Evolutionary conservation across 169 alveolate species (phyloP), one percentile per base, ranked within the genome.

Genomic region (Plasmodium fragile): DNA sequence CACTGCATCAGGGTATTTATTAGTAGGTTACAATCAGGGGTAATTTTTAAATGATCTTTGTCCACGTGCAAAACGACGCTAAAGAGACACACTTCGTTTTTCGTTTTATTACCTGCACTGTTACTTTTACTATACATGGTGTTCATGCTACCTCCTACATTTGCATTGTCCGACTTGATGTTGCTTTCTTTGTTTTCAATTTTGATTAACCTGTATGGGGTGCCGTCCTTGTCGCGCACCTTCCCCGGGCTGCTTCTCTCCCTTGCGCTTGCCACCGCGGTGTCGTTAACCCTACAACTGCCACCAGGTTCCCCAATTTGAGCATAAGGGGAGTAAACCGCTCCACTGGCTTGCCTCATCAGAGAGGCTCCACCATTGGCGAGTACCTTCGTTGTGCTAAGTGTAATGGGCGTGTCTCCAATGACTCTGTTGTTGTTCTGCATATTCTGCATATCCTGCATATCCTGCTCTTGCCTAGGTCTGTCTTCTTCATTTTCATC

Each of bases 71-170:
- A n/a, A 7, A 39, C 52, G 4, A 85, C 79, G 22, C 69, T 85
- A 32, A 85, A 85, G 0, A 85, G 84, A 6, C 84, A 77, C 28
- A 85, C 70, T 10, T 85, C 85, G 4, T 85, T 85, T 4, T 85
- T 85, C n/a, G 25, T 3, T 25, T 52, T 75, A 8, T 52, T 73
- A 2, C 49, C 45, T 10, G 30, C 32, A 6, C 22, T 53, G 7
- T 55, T 77, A 1, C 6, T 36, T 13, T 70, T 83, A 36, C 41
- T 83, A 22, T 83, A 28, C 28, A 28, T 70, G 45, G 32, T 65
- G 4, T 83, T 65, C 0, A 69, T 43, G 1, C 45, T 73, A 1
- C 2, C 55, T 16, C 32, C 78, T 5, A 52, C 53, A 10, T 25
- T 81, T 81, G 22, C 28, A 2, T 25, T 81, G 11, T 81, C 90